These are phyloP conservation scores for Tetrahymena elliotti DNA, from an alignment of 73 alveolate species.

Conservation along the genomic window DNA sequence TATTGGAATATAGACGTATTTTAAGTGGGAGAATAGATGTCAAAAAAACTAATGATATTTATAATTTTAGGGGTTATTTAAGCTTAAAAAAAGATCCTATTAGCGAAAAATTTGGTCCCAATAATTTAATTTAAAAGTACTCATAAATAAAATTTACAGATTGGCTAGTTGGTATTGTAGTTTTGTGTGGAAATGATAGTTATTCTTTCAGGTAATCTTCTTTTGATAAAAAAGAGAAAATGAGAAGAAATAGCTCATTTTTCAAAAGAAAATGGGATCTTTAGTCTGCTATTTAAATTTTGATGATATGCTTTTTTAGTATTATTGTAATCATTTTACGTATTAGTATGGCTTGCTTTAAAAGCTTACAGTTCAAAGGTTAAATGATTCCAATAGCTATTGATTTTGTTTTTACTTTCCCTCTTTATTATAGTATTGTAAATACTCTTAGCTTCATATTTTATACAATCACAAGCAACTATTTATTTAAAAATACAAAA, in stretches of 20 bases:
- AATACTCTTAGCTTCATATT: background rate
- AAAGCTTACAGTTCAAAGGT: background rate
- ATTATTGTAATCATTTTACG: background rate
- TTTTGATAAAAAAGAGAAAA: background rate
- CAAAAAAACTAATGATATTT: background rate
- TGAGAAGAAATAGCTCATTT: background rate
- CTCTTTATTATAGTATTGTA: background rate
- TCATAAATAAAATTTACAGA: background rate
- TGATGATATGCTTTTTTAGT: background rate
- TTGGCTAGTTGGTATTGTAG: background rate
- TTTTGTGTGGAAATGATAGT: background rate
- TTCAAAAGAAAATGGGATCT: background rate
- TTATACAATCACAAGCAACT: background rate
- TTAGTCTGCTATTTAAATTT: background rate
- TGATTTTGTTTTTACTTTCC: background rate
- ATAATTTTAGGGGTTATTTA: background rate
- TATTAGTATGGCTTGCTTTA: background rate
- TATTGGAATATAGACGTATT: background rate
- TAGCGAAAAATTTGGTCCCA: background rate
- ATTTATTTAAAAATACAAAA: background rate
- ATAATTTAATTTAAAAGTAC: background rate
- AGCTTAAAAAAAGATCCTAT: background rate
- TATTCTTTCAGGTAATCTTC: background rate
- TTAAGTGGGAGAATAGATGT: background rate
- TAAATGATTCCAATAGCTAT: background rate